These are phyloP conservation scores for Colletotrichum liriopes DNA, from an alignment of 2,329 filamentous ascomycete species.

Conservation along the genomic window DNA sequence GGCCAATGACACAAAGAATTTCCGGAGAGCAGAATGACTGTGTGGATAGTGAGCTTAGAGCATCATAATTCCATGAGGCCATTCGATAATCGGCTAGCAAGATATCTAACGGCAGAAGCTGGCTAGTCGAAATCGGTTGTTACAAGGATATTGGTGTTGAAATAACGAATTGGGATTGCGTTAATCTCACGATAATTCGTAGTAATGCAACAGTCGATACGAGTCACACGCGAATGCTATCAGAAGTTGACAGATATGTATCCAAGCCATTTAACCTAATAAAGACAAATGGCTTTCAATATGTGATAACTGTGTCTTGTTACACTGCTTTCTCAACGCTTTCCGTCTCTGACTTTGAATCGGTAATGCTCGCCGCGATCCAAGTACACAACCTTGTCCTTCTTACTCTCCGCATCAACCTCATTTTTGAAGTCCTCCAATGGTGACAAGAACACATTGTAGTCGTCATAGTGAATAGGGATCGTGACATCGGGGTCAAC, in stretches of 20 bases:
- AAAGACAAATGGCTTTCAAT: too few species aligned
- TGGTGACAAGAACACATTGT: conserved; percentile 66
- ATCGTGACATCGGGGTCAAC: conserved; percentile 75
- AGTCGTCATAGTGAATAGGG: conserved; percentile 77
- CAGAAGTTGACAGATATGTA: too few species aligned
- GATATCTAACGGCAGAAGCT: too few species aligned
- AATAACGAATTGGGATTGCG: conserved; percentile 5
- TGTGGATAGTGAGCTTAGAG: too few species aligned
- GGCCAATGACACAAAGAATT: too few species aligned
- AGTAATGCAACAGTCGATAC: background rate
- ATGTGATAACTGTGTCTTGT: too few species aligned
- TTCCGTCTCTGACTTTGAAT: conserved; percentile 60
- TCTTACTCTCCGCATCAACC: conserved; percentile 66
- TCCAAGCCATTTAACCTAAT: background rate
- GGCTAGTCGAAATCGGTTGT: background rate
- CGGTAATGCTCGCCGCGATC: conserved; percentile 71
- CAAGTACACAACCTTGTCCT: conserved; percentile 71
- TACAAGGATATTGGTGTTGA: background rate
- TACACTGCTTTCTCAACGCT: background rate
- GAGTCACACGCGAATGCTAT: background rate
- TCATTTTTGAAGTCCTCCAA: conserved; percentile 65
- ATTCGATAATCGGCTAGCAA: too few species aligned
- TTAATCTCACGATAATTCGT: conserved; percentile 15
- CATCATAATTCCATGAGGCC: too few species aligned
- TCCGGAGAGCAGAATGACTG: too few species aligned